Evolutionary conservation across 192 early-diverging fungal species (phyloP).

Genomic region (Coemansia sp.): DNA sequence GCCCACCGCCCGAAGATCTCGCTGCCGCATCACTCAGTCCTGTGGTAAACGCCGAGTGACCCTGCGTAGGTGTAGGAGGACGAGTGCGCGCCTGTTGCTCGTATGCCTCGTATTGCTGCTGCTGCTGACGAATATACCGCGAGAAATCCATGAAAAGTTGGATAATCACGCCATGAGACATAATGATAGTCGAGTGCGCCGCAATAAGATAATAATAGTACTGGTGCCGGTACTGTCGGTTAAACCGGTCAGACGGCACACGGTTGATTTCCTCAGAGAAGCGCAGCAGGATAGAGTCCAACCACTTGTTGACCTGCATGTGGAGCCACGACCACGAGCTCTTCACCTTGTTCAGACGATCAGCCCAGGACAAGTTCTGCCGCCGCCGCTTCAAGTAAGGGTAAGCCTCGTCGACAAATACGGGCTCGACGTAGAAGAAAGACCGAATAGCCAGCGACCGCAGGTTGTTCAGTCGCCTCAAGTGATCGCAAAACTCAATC

Average conservation of each 20-base stretch:
- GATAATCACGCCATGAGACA: slow-evolving; percentile 51
- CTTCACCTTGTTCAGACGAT: slow-evolving; percentile 49
- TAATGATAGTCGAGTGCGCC: slow-evolving; percentile 53
- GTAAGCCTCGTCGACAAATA: slow-evolving; percentile 48
- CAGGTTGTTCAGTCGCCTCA: slow-evolving; percentile 50
- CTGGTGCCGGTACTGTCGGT: slow-evolving; percentile 39
- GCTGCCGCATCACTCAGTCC: background rate
- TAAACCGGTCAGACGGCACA: slow-evolving; percentile 42
- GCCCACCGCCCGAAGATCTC: background rate
- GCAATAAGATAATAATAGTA: slow-evolving; percentile 53
- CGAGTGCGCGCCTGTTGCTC: background rate
- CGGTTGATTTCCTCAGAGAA: slow-evolving; percentile 50
- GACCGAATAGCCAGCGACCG: slow-evolving; percentile 45
- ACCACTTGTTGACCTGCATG: slow-evolving; percentile 55
- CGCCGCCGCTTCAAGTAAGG: slow-evolving; percentile 38
- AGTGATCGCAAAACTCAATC: slow-evolving; percentile 54
- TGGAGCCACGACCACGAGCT: slow-evolving; percentile 53
- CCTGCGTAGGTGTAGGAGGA: background rate
- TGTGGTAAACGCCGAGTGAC: background rate
- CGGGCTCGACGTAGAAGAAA: slow-evolving; percentile 45
- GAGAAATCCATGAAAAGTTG: slow-evolving; percentile 45
- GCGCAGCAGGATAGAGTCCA: slow-evolving; percentile 46
- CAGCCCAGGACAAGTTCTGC: slow-evolving; percentile 34
- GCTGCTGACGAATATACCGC: slow-evolving; percentile 36
- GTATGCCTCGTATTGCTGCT: slow-evolving; percentile 16